These are phyloP conservation scores for Chaetomium globosum DNA, from an alignment of 2,329 filamentous ascomycete genomes.

Conservation along the genomic window DNA sequence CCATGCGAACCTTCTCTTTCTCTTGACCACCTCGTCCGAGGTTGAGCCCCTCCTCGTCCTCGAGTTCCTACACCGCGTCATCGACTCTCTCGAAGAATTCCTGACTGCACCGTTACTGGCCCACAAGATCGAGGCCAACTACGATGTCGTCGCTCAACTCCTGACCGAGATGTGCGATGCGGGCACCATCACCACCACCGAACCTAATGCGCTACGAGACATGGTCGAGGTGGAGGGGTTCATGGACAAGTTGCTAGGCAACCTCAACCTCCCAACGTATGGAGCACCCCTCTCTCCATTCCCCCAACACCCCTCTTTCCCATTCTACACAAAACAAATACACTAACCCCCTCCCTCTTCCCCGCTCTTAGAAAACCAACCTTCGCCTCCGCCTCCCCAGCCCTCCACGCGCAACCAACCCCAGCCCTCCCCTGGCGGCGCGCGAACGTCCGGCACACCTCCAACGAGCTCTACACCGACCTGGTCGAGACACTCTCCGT, in stretches of 20 bases:
- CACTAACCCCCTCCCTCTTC: neutral
- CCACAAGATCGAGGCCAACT: conserved; percentile 82
- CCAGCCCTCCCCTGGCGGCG: conserved; percentile 81
- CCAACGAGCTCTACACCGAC: conserved; percentile 96
- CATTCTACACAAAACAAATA: neutral
- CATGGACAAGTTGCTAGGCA: conserved; percentile 84
- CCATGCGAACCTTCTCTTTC: conserved; percentile 85
- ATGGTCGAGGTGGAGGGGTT: conserved; percentile 89
- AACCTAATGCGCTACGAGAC: conserved; percentile 89
- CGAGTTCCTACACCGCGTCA: conserved; percentile 90
- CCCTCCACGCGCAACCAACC: conserved; percentile 48
- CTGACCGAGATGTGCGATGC: conserved; percentile 96
- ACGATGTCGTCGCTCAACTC: conserved; percentile 91
- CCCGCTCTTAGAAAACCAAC: conserved; percentile 22
- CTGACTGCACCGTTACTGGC: conserved; percentile 84
- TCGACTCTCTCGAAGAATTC: conserved; percentile 93
- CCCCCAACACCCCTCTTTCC: neutral
- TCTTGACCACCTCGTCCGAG: conserved; percentile 82
- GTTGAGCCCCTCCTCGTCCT: conserved; percentile 86
- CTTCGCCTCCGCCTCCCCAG: conserved; percentile 26
- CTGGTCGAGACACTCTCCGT: conserved; percentile 88
- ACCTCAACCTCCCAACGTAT: conserved; percentile 78
- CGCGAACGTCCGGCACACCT: conserved; percentile 90
- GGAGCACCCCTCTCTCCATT: neutral
- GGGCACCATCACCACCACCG: conserved; percentile 84